phyloP scores from a whole-genome alignment of 2,329 filamentous ascomycete species.

The Apiospora hydei region DNA sequence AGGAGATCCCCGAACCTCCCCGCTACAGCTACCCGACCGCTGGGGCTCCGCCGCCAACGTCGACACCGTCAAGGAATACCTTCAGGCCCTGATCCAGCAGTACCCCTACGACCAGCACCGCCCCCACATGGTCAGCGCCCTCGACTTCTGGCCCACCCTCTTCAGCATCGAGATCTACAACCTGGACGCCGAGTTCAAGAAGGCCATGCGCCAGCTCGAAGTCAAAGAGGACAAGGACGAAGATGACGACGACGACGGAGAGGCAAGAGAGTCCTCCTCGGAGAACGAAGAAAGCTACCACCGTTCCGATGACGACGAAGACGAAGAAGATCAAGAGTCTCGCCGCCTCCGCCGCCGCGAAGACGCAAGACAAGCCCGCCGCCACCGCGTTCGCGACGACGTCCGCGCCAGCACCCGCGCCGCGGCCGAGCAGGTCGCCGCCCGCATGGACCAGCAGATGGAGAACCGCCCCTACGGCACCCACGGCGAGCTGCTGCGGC shows the following conservation, averaged over 20 bases:
- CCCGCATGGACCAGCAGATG: conserved; percentile 75
- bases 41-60: conserved; percentile 58
- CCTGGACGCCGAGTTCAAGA: conserved; percentile 65
- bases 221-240: conserved; percentile 29
- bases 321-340: conserved; percentile 28
- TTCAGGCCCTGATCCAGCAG: conserved; percentile 79
- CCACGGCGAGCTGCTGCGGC: conserved; percentile 69
- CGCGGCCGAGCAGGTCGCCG: conserved; percentile 68
- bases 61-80: conserved; percentile 64
- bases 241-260: conserved; percentile 35
- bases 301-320: conserved; percentile 29
- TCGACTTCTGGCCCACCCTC: conserved; percentile 84
- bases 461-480: conserved; percentile 74
- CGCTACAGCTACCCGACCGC: conserved; percentile 29
- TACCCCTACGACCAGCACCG: conserved; percentile 72
- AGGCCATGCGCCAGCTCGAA: conserved; percentile 48
- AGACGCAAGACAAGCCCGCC: conserved; percentile 24
- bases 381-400: conserved; percentile 45
- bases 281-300: not conserved
- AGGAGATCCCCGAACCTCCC: conserved; percentile 23
- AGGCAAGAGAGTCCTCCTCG: not conserved
- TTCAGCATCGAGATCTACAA: conserved; percentile 84
- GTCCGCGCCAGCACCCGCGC: conserved; percentile 60
- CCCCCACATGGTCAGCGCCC: conserved; percentile 66
- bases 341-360: conserved; percentile 25